Evolutionary conservation across 306 rosid species (phyloP), one percentile per base, ranked within the genome.

Genomic region (Leucaena leucocephala): DNA sequence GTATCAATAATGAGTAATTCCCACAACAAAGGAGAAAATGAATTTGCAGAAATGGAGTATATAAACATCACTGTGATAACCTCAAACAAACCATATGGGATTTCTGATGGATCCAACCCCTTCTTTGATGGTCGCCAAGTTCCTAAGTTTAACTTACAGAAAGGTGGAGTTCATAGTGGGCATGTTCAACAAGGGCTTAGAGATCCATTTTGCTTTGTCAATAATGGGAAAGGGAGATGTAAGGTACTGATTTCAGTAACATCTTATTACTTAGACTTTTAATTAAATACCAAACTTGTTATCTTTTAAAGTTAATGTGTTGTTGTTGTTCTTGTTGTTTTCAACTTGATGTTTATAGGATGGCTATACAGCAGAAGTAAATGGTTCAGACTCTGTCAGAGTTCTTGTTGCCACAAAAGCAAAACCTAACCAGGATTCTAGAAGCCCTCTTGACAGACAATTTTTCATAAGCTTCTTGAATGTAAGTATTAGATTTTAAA

Each of bases 331-430:
- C 49, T 66, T 40, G 40, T 52, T 27, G 27, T 0, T 27, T 27
- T 27, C 83, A 68, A 77, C 73, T 61, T 65, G 70, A 77, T 87
- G 16, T 52, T 63, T 62, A 27, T 78, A 95, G 99, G 99, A 95
- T 83, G 99, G 99, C 43, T 90, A 88, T 77, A 95, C 99, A 36
- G 58, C 55, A 62, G 96, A 90, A 75, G 84, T 80, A 68, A 75
- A 63, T 52, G 96, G 94, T 76, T 84, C 87, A 7, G 94, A 87
- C 46, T 93, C 91, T 13, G 99, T 95, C 19, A 75, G 78, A 14
- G 93, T 93, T 72, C 97, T 95, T 54, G 99, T 95, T 85, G 98
- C 99, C 64, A 90, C 91, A 75, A 91, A 84, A 84, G 98, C 99
- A 27, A 95, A 95, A 80, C 87, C 91, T 35, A 93, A 90, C 71